phyloP scores from a whole-genome alignment of 2,329 filamentous ascomycete genomes.

The Cryphonectria naterciae region DNA sequence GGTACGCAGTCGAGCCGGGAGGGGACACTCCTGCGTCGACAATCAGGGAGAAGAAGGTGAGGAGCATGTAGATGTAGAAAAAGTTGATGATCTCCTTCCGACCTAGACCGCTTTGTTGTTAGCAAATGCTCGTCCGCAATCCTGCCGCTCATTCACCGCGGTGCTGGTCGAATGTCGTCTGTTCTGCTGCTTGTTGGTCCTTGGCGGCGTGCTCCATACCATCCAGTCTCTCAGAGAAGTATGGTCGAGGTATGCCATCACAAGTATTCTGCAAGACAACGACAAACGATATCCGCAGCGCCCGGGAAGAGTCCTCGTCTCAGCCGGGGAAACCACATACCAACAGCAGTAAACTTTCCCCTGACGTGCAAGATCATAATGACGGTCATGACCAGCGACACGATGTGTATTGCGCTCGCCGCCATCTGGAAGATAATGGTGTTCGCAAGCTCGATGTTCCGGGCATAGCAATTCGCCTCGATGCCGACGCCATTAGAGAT shows the following conservation, averaged over 20 bases:
- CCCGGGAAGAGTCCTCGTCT: background rate
- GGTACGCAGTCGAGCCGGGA: constrained; percentile 76
- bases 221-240: background rate
- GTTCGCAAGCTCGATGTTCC: constrained; percentile 94
- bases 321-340: constrained; percentile 54
- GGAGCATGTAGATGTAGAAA: constrained; percentile 94
- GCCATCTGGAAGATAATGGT: constrained; percentile 98
- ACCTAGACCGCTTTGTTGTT: constrained; percentile 43
- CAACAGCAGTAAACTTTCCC: constrained; percentile 97
- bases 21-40: constrained; percentile 93
- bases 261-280: background rate
- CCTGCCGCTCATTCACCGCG: background rate
- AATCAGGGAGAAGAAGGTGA: constrained; percentile 85
- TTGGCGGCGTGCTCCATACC: too few species aligned
- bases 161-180: background rate
- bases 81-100: constrained; percentile 79
- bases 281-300: background rate
- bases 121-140: constrained; percentile 8
- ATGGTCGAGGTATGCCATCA: too few species aligned
- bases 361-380: constrained; percentile 97
- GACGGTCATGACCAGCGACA: constrained; percentile 87
- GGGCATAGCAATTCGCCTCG: constrained; percentile 87
- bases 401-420: constrained; percentile 88
- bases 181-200: background rate
- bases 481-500: constrained; percentile 75